These are phyloP conservation scores for Hydnomerulius pinastri DNA, from an alignment of 768 basidiomycete genomes.

Conservation along the genomic window DNA sequence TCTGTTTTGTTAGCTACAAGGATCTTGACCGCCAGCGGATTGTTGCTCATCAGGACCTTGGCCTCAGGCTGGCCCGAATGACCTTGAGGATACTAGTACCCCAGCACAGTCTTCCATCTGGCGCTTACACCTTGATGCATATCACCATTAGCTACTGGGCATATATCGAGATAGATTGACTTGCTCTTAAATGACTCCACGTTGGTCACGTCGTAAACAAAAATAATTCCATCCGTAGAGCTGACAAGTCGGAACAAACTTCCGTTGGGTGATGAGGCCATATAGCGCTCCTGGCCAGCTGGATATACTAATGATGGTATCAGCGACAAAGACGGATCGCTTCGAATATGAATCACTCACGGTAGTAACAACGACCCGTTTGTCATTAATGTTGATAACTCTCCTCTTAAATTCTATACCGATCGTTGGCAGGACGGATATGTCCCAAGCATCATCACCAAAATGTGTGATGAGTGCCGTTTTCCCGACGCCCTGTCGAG, in stretches of 20 bases:
- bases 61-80: too few relatives aligned
- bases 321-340: neutral
- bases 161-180: constrained; percentile 46
- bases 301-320: constrained; percentile 84
- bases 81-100: constrained; percentile 74
- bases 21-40: constrained; percentile 96
- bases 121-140: too few relatives aligned
- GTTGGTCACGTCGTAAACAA: constrained; percentile 94
- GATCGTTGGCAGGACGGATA: neutral
- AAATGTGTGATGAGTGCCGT: constrained; percentile 85
- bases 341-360: neutral
- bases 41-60: too few relatives aligned
- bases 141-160: too few relatives aligned
- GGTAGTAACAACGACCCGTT: constrained; percentile 55
- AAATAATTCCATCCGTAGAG: constrained; percentile 92
- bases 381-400: constrained; percentile 88
- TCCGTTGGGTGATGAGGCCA: constrained; percentile 83
- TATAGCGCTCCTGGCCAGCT: constrained; percentile 92
- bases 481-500: constrained; percentile 90
- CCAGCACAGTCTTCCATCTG: constrained; percentile 91
- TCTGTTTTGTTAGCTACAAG: constrained; percentile 95
- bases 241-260: constrained; percentile 95
- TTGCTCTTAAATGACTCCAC: constrained; percentile 68
- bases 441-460: constrained; percentile 76
- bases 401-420: constrained; percentile 88